Evolutionary conservation across 306 rosid genomes (phyloP).

Genomic region (Hylodesmum podocarpum): DNA sequence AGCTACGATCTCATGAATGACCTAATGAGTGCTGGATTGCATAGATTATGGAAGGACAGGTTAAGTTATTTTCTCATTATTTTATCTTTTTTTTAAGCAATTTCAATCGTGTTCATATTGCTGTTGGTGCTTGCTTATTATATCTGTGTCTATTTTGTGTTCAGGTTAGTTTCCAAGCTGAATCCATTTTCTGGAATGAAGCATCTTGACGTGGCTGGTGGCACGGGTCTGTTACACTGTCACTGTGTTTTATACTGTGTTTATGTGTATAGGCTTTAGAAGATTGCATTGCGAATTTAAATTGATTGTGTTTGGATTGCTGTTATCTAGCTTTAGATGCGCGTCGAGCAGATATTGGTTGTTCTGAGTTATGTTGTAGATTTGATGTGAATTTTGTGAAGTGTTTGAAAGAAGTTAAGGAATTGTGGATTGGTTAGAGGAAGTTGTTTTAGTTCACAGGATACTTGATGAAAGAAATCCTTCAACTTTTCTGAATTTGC

Average conservation of each 20-base stretch:
- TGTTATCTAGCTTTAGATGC: too few species aligned
- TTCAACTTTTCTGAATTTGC: background rate
- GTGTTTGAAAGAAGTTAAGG: background rate
- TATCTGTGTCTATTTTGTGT: slow-evolving; percentile 13
- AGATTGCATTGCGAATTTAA: background rate
- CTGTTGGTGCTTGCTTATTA: slow-evolving; percentile 4
- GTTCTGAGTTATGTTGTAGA: too few species aligned
- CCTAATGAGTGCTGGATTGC: slow-evolving; percentile 91
- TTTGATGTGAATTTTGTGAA: background rate
- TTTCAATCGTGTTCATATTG: background rate
- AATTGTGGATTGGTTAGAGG: slow-evolving; percentile 1
- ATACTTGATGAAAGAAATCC: background rate
- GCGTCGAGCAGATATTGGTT: too few species aligned
- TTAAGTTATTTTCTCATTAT: slow-evolving; percentile 18
- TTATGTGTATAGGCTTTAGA: slow-evolving; percentile 14
- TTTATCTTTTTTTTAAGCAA: background rate
- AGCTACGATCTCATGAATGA: slow-evolving; percentile 90
- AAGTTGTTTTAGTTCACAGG: background rate
- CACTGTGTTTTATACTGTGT: background rate
- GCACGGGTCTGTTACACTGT: slow-evolving; percentile 67
- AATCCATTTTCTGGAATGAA: slow-evolving; percentile 96
- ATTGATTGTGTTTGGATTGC: background rate
- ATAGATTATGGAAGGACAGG: slow-evolving; percentile 98
- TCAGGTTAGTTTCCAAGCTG: slow-evolving; percentile 81
- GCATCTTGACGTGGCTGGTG: slow-evolving; percentile 98